phyloP scores from a whole-genome alignment of 139 green algal genomes.

The Micractinium conductrix region DNA sequence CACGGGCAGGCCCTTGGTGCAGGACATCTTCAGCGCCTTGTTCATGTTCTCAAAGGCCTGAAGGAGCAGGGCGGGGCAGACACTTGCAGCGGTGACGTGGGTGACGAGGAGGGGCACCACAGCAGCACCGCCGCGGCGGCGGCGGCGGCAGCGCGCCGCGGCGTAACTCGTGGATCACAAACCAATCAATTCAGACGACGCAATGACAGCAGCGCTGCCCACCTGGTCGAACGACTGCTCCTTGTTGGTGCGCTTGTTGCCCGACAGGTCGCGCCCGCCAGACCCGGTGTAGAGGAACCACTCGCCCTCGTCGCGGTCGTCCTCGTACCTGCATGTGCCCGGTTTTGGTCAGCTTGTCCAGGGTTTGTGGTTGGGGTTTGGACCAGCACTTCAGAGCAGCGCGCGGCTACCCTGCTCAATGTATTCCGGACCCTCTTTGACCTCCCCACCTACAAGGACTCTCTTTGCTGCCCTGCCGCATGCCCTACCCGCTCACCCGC shows the following conservation, averaged over 20 bases:
- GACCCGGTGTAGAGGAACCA: conserved; percentile 97
- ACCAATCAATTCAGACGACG: not conserved
- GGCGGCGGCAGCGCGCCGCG: too few relatives aligned
- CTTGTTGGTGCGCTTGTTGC: conserved; percentile 98
- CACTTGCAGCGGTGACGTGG: not conserved
- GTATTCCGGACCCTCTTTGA: too few relatives aligned
- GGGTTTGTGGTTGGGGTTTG: too few relatives aligned
- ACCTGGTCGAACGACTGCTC: conserved; percentile 85
- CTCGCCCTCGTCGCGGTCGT: conserved; percentile 94
- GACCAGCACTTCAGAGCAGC: too few relatives aligned
- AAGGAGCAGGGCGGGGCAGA: not conserved
- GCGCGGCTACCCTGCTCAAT: too few relatives aligned
- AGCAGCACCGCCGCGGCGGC: too few relatives aligned
- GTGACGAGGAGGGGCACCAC: too few relatives aligned
- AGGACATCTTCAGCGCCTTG: conserved; percentile 87
- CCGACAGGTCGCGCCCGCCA: conserved; percentile 90
- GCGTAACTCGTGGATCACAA: not conserved
- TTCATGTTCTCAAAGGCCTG: conserved; percentile 86
- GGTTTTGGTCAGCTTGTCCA: too few relatives aligned
- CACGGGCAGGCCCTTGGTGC: conserved; percentile 86
- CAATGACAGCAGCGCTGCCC: not conserved
- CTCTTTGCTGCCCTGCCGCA: too few relatives aligned
- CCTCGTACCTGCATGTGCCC: conserved; percentile 89
- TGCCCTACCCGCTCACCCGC: conserved; percentile 41
- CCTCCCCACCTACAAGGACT: too few relatives aligned